These are phyloP conservation scores for Linnemannia zychae DNA, from an alignment of 192 early-diverging fungal genomes.

Conservation along the genomic window DNA sequence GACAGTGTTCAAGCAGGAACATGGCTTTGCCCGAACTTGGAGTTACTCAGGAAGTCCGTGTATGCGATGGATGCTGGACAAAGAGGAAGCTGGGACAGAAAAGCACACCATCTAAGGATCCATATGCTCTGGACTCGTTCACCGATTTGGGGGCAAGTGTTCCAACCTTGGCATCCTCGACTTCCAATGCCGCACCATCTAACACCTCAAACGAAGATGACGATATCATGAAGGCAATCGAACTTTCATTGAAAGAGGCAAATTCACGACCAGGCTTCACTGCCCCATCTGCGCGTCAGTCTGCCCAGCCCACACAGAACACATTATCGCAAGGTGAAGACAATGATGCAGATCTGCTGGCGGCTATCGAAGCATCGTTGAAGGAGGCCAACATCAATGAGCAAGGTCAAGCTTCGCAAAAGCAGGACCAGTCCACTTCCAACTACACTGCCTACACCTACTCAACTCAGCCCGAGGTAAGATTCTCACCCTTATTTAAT, in stretches of 20 bases:
- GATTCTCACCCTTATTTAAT: background rate
- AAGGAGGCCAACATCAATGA: constrained; percentile 67
- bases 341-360: constrained; percentile 77
- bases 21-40: constrained; percentile 88
- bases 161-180: constrained; percentile 27
- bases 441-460: constrained; percentile 42
- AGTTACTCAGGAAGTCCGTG: constrained; percentile 91
- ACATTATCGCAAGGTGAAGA: constrained; percentile 58
- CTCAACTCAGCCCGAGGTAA: constrained; percentile 31
- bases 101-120: constrained; percentile 21
- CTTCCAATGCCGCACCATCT: constrained; percentile 7
- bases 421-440: constrained; percentile 1
- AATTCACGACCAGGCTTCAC: constrained; percentile 67
- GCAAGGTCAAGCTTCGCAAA: constrained; percentile 5
- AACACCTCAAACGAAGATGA: constrained; percentile 77
- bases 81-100: constrained; percentile 65
- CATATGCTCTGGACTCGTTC: constrained; percentile 24
- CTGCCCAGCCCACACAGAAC: constrained; percentile 8
- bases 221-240: constrained; percentile 94
- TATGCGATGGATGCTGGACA: constrained; percentile 94
- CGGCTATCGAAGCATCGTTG: constrained; percentile 85
- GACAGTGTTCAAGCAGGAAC: constrained; percentile 92
- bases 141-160: constrained; percentile 13
- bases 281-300: constrained; percentile 29
- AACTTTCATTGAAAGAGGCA: constrained; percentile 86